Conservation (phyloP, 192 early-diverging fungal species). For the Mortierella claussenii region DNA sequence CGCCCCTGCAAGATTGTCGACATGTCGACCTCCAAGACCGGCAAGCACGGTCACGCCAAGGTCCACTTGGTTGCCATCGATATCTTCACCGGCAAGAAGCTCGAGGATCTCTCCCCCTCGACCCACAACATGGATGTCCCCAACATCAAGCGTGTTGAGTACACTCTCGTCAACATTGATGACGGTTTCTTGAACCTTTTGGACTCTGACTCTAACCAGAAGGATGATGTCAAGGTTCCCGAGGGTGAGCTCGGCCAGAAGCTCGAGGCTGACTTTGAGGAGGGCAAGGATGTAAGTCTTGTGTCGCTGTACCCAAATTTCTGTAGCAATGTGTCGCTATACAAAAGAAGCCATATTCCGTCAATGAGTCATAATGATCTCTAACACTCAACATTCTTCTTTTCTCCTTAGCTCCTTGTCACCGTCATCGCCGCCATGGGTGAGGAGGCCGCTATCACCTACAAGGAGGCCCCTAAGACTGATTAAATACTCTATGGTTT, state of each 20-base stretch:
- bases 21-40: conserved; percentile 99
- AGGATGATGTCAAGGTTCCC: conserved; percentile 97
- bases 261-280: conserved; percentile 78
- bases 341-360: no score
- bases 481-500: no score
- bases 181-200: conserved; percentile 93
- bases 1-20: conserved; percentile 99
- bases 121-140: conserved; percentile 99
- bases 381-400: not conserved
- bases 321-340: no score
- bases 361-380: no score
- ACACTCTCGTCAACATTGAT: conserved; percentile 85
- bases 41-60: conserved; percentile 99
- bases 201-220: conserved; percentile 78
- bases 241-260: conserved; percentile 83
- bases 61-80: conserved; percentile 94
- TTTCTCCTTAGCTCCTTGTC: conserved; percentile 75
- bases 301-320: not conserved
- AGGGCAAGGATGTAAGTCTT: conserved; percentile 54
- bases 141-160: conserved; percentile 90
- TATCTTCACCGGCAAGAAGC: conserved; percentile 99
- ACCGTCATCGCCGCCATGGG: conserved; percentile 92
- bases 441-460: conserved; percentile 86
- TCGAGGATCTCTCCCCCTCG: conserved; percentile 99
- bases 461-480: conserved; percentile 79